phyloP scores from a whole-genome alignment of 2,329 filamentous ascomycete species.

The Periconia digitata region DNA sequence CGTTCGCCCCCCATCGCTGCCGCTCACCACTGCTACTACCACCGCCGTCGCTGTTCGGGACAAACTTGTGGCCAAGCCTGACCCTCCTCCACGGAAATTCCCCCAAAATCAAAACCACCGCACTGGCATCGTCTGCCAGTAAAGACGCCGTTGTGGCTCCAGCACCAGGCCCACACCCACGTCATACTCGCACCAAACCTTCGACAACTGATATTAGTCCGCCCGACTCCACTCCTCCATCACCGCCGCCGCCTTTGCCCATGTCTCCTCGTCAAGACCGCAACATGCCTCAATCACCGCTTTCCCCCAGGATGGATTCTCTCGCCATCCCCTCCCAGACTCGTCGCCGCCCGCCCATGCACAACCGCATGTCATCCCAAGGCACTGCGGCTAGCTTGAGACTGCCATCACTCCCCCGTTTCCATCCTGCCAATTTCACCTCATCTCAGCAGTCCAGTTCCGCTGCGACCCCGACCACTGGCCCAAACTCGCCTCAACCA shows the following conservation, averaged over 20 bases:
- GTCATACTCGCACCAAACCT: conserved; percentile 29
- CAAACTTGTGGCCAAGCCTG: neutral
- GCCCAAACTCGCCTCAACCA: conserved; percentile 44
- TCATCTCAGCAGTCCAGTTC: conserved; percentile 42
- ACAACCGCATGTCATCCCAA: conserved; percentile 38
- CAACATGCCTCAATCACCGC: conserved; percentile 35
- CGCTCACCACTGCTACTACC: too few relatives aligned
- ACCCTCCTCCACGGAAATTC: too few relatives aligned
- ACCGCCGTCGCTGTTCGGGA: neutral
- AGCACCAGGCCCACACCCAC: conserved; percentile 26
- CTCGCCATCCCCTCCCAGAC: conserved; percentile 38
- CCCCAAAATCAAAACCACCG: neutral
- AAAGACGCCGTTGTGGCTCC: neutral
- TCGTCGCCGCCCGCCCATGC: conserved; percentile 33
- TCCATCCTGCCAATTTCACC: conserved; percentile 56
- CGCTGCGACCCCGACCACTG: conserved; percentile 40
- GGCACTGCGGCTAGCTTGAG: conserved; percentile 43
- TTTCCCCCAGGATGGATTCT: conserved; percentile 39
- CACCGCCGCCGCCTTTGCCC: conserved; percentile 8
- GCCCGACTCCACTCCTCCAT: conserved; percentile 12
- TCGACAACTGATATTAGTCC: conserved; percentile 21
- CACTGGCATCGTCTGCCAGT: neutral
- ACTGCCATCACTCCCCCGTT: conserved; percentile 53
- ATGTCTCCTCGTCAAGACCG: conserved; percentile 34
- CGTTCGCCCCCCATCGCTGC: neutral